A percentile compares a stretch with the other conserved stretches of the same genome.
Evolutionary conservation across 2,329 filamentous ascomycete genomes (phyloP).

Genomic region (Pyrenochaeta sp.): DNA sequence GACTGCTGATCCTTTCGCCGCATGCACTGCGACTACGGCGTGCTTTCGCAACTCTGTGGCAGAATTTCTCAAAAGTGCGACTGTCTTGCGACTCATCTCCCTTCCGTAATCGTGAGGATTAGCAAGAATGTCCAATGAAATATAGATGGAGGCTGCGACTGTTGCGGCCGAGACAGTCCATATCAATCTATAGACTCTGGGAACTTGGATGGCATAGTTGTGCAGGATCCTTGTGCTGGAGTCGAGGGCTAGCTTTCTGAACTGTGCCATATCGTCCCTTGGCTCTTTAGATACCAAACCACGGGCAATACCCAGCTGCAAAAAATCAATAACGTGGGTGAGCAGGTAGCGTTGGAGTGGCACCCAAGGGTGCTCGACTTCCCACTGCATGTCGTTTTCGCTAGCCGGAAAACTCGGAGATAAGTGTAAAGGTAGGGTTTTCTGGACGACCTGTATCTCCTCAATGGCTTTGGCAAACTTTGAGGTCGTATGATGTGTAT

Average conservation of each 20-base stretch:
- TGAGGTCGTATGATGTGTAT: constrained; percentile 16
- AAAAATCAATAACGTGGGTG: constrained; percentile 13
- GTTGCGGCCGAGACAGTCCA: constrained; percentile 17
- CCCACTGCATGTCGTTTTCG: constrained; percentile 13
- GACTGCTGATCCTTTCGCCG: constrained; percentile 13
- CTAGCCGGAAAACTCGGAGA: constrained; percentile 13
- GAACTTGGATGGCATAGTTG: constrained; percentile 10
- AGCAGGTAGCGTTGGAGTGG: constrained; percentile 18
- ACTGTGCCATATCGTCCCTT: too few species aligned
- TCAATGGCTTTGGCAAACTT: constrained; percentile 19
- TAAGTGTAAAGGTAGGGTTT: not conserved
- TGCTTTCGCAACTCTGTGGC: constrained; percentile 13
- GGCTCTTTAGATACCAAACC: constrained; percentile 6
- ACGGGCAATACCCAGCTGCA: constrained; percentile 13
- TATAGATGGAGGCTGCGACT: constrained; percentile 13
- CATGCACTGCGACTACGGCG: constrained; percentile 12
- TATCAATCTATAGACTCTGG: constrained; percentile 13
- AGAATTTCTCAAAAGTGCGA: constrained; percentile 7
- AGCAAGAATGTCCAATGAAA: not conserved
- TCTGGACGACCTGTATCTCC: not conserved
- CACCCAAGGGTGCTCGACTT: constrained; percentile 14
- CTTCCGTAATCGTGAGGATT: not conserved
- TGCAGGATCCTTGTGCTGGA: constrained; percentile 11
- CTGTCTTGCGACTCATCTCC: constrained; percentile 3
- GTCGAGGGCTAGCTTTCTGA: constrained; percentile 1